Conservation (phyloP, 2,329 filamentous ascomycete genomes). For the Calonectria hawksworthii region DNA sequence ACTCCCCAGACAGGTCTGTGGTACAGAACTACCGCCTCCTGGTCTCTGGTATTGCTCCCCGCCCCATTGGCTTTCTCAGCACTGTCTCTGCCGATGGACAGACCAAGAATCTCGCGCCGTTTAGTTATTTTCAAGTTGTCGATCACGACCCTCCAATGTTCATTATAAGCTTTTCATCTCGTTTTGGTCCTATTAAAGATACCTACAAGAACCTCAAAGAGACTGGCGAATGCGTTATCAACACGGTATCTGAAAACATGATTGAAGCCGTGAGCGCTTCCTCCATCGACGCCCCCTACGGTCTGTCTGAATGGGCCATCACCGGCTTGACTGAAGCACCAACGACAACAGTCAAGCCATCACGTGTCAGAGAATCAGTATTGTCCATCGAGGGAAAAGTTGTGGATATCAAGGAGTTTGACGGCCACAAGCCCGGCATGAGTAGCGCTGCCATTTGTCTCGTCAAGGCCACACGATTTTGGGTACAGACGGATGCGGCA, state of each 20-base stretch:
- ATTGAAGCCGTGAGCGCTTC: constrained; percentile 85
- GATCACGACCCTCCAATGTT: constrained; percentile 88
- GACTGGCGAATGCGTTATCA: constrained; percentile 81
- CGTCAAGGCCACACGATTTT: constrained; percentile 47
- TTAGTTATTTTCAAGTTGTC: constrained; percentile 84
- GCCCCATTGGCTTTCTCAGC: constrained; percentile 77
- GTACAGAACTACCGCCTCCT: constrained; percentile 88
- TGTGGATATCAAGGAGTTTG: constrained; percentile 47
- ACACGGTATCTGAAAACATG: constrained; percentile 84
- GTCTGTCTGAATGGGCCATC: constrained; percentile 80
- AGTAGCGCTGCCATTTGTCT: constrained; percentile 42
- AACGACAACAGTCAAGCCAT: constrained; percentile 42
- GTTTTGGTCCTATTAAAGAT: constrained; percentile 75
- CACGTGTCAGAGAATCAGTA: constrained; percentile 44
- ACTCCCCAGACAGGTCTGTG: constrained; percentile 76
- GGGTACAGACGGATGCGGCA: constrained; percentile 45
- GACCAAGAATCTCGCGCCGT: constrained; percentile 81
- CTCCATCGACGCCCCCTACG: constrained; percentile 80
- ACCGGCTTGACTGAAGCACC: constrained; percentile 62
- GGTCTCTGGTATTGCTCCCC: constrained; percentile 83
- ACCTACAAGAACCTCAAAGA: constrained; percentile 79
- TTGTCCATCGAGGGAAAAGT: constrained; percentile 46
- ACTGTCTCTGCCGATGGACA: constrained; percentile 69
- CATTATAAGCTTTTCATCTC: constrained; percentile 64
- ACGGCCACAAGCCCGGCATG: constrained; percentile 37